Conservation (phyloP, 2,329 filamentous ascomycete species). For the Phoma herbarum region DNA sequence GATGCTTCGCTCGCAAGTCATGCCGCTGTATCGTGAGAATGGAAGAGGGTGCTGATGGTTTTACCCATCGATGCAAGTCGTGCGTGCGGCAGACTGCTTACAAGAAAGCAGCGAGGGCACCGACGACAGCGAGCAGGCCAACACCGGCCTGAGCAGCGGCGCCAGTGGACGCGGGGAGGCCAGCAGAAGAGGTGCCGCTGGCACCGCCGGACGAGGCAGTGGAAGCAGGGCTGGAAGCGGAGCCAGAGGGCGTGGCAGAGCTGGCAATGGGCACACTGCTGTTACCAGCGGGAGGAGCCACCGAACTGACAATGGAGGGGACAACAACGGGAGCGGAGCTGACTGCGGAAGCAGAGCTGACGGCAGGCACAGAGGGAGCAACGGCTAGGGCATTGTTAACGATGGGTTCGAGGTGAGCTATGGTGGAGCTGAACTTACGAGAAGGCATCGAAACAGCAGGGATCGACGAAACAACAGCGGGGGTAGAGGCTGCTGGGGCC, state of each 20-base stretch:
- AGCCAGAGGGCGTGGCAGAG: slow-evolving; percentile 7
- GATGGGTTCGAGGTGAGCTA: background rate
- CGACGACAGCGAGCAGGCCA: slow-evolving; percentile 21
- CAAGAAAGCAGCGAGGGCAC: slow-evolving; percentile 42
- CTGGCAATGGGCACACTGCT: slow-evolving; percentile 8
- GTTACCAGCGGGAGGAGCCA: slow-evolving; percentile 3
- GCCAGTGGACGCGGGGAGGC: slow-evolving; percentile 30
- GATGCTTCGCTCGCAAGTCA: background rate
- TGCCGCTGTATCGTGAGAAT: slow-evolving; percentile 21
- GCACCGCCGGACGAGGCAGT: slow-evolving; percentile 13
- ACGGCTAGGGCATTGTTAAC: slow-evolving; percentile 11
- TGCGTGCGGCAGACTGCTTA: background rate
- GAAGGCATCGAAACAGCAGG: slow-evolving; percentile 7
- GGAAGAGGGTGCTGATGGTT: slow-evolving; percentile 1
- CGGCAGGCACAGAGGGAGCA: slow-evolving; percentile 11
- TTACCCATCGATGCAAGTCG: slow-evolving; percentile 28
- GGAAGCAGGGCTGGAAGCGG: slow-evolving; percentile 13
- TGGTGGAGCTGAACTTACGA: slow-evolving; percentile 1
- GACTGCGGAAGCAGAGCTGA: slow-evolving; percentile 10
- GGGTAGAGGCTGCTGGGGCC: slow-evolving; percentile 3
- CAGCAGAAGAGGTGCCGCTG: slow-evolving; percentile 21
- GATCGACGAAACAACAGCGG: slow-evolving; percentile 13
- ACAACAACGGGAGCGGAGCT: slow-evolving; percentile 7
- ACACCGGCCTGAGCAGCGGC: slow-evolving; percentile 27
- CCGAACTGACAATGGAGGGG: slow-evolving; percentile 2